Conservation (phyloP, 192 early-diverging fungal species). For the Gryganskiella cystojenkinii region DNA sequence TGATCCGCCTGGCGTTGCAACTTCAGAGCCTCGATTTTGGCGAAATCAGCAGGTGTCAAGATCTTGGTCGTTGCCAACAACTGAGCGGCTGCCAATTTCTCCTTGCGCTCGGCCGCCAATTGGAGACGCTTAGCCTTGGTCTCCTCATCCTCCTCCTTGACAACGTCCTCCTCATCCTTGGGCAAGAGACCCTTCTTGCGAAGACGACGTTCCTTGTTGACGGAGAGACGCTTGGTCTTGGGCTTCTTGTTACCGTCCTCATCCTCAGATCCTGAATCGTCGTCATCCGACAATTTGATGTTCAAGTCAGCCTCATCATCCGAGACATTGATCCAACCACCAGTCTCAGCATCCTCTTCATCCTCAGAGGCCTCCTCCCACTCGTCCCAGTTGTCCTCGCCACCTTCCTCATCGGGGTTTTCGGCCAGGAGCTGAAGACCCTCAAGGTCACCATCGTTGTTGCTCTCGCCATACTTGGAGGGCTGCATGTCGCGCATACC, state of each 20-base stretch:
- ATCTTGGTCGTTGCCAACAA: constrained; percentile 70
- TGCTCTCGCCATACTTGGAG: constrained; percentile 78
- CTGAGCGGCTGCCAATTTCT: constrained; percentile 57
- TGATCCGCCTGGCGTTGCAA: constrained; percentile 70
- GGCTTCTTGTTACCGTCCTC: constrained; percentile 57
- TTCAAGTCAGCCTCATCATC: constrained; percentile 60
- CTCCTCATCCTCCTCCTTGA: constrained; percentile 57
- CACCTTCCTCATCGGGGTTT: constrained; percentile 58
- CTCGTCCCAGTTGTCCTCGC: constrained; percentile 50
- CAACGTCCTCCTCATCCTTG: constrained; percentile 52
- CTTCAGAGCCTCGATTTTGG: constrained; percentile 81
- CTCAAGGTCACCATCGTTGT: constrained; percentile 74
- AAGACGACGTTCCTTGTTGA: constrained; percentile 57
- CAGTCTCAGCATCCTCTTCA: constrained; percentile 44
- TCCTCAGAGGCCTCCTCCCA: constrained; percentile 60
- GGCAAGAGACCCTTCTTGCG: constrained; percentile 54
- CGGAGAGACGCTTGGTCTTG: constrained; percentile 47
- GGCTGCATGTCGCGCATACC: constrained; percentile 71
- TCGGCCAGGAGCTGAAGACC: constrained; percentile 84
- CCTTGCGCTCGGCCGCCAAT: constrained; percentile 54
- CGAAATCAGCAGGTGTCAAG: constrained; percentile 93
- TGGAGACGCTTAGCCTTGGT: constrained; percentile 53
- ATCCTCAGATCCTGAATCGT: constrained; percentile 58
- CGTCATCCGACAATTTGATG: constrained; percentile 46
- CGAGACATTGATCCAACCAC: constrained; percentile 56